Evolutionary conservation across 352 stramenopile species (phyloP), one percentile per base, ranked within the genome.

Genomic region (Phytopythium litorale): DNA sequence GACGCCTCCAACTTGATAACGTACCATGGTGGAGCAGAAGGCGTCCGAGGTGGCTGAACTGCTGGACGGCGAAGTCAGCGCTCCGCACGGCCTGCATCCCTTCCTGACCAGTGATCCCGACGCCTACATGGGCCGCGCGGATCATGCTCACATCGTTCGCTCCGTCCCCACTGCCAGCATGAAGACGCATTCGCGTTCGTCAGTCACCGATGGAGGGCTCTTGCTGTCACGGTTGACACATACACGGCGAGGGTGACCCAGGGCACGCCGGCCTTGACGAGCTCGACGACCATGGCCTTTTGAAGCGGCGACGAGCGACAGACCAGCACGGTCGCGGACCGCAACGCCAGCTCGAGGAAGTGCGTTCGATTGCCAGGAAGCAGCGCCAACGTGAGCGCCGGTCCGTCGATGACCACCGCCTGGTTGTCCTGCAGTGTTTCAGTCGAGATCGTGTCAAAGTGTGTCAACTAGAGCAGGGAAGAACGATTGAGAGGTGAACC

Each of bases 111-210:
- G 88, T 98, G 45, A 99, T 98, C 12, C 97, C 98, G 21, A 99
- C 89, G 16, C 98, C 98, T 55, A 99, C 93, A 60, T 99, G 96
- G n/a, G 97, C 97, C 60, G 97, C 95, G 60, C 98, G 96, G 66
- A 99, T 99, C 97, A 99, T 99, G 40, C 95, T 97, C 32, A 99
- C 97, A 70, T 99, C 98, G 65, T 99, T 99, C 12, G 97, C 97
- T 30, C 98, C 98, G 75, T 99, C 98, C n/a, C 97, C 98, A 53
- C 97, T 98, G 33, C 43, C 62, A 54, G 7, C 0, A 15, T n/a
- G 52, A 46, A 40, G 42, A 5, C 15, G 56, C 1, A 46, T n/a
- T 15, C 9, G 19, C 5, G 42, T 11, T 49, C 37, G 21, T 62
- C 16, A 50, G 49, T 52, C 30, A 43, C 13, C 33, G 15, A 38